A percentile compares a stretch with the other conserved stretches of the same genome.
These are phyloP conservation scores for Pythium folliculosum DNA, from an alignment of 352 stramenopile genomes.

Conservation along the genomic window DNA sequence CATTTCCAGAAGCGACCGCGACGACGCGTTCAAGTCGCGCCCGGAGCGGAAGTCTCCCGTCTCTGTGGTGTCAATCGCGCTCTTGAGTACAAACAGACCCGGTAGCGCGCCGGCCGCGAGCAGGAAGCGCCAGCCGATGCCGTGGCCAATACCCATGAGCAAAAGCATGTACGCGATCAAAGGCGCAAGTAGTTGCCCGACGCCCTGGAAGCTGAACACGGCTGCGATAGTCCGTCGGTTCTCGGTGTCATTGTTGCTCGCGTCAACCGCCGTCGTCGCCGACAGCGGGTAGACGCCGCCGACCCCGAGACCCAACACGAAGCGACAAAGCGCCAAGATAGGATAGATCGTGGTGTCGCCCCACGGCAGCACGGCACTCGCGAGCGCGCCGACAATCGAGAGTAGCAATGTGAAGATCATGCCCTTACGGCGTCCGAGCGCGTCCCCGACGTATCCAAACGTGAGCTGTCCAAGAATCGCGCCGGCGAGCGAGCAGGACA, in stretches of 20 bases:
- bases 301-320: constrained; percentile 76
- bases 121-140: constrained; percentile 56
- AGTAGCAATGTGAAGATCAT: constrained; percentile 82
- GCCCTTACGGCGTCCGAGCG: constrained; percentile 60
- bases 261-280: constrained; percentile 65
- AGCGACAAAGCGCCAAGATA: constrained; percentile 62
- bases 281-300: constrained; percentile 84
- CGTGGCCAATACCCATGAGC: constrained; percentile 31
- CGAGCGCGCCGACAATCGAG: constrained; percentile 56
- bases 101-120: constrained; percentile 58
- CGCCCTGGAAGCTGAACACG: constrained; percentile 69
- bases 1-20: constrained; percentile 33
- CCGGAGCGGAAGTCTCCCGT: constrained; percentile 6
- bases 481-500: constrained; percentile 51
- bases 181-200: constrained; percentile 59
- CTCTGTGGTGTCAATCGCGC: constrained; percentile 56
- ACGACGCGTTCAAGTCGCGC: constrained; percentile 5
- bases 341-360: constrained; percentile 57
- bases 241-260: constrained; percentile 43
- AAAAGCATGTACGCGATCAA: constrained; percentile 67
- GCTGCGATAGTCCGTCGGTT: constrained; percentile 69
- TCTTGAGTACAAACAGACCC: constrained; percentile 55
- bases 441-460: constrained; percentile 79
- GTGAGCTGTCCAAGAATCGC: constrained; percentile 80
- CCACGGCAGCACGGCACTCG: constrained; percentile 65